Evolutionary conservation across 2,329 filamentous ascomycete species (phyloP), one percentile per base, ranked within the genome.

Genomic region (Furcasterigmium sp.): DNA sequence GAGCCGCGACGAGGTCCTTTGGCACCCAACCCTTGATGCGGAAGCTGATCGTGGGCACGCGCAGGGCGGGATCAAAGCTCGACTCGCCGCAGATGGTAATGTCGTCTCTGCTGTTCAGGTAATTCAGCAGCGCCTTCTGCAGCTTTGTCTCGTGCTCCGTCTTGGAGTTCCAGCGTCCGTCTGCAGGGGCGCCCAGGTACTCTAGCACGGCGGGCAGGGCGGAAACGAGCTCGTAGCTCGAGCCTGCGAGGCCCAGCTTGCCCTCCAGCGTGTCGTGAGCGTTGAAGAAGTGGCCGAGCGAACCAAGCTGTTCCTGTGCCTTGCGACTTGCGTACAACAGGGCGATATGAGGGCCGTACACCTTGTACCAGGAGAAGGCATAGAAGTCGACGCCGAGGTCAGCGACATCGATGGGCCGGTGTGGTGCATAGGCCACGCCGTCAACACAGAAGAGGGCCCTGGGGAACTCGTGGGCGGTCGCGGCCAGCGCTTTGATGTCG

Each of bases 311-410:
- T 14, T 72, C 55, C 46, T 84, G 79, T 0, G 78, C 80, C 0
- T 61, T 55, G 5, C 68, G 67, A 19, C 78, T 78, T 5, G 76
- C 84, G 56, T 88, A 91, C 2, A 91, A 66, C 49, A 84, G 76
- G 0, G 85, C 74, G 2, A 90, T 71, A 52, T 91, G 87, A 1
- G 87, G 86, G 0, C 86, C 87, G 56, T 85, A 91, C 2, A 90
- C 78, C 59, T 91, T 91, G 64, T 91, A 91, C 86, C 85, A 91
- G 1, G 75, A 82, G 56, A 91, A 88, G n/a, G 73, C 65, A 59
- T 91, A 91, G 52, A 90, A 82, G 56, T 91, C 87, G 0, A 85
- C 82, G 1, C 75, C 85, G 0, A 88, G 68, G 0, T 66, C 78
- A 49, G 77, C 71, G 5, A 91, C 82, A 57, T 91, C 82, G 10